Evolutionary conservation across 2,329 filamentous ascomycete species (phyloP), one percentile per base, ranked within the genome.

Genomic region (Ophiostoma sp.): DNA sequence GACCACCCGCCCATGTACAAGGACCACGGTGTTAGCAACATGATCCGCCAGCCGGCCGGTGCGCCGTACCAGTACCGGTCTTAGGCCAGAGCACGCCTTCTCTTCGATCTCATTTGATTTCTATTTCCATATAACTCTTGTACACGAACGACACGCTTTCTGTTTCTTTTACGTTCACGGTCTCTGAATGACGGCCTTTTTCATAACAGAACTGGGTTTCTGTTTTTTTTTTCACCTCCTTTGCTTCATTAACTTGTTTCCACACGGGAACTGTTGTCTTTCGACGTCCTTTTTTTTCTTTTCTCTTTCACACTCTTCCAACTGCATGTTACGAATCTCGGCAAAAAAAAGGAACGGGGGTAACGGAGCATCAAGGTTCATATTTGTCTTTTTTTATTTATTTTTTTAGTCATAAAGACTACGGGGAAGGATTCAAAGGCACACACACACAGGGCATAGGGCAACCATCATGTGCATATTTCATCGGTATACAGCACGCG

Each of bases 11-110:
- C 72, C 1, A 17, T 48, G 15, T 73, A 71, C 73, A 71, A 69
- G 17, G 72, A 74, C 12, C 73, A 57, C 52, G 36, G 25, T 19
- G 31, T 39, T 12, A 48, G 3, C 15, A 28, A 22, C 52, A 50
- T 42, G 42, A n/a, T 55, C 17, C 9, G 59, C 28, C 55, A 75
- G 50, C 72, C 74, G 25, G 74, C 73, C 42, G 72, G 72, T 39
- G 22, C 66, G 22, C 25, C 61, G 8, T 68, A 68, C 25, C 70
- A 45, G 8, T 72, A 28, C 48, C 70, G 22, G 19, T 66, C 70
- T 28, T 64, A 66, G 22, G 5, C n/a, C 33, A 25, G 12, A 15
- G 12, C 55, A 48, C 42, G 42, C 15, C 19, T 15, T 64, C 2
- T 8, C n/a, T 36, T 22, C 6, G 11, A 28, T 70, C 22, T 39